Evolutionary conservation across 441 rosid species (phyloP), one percentile per base, ranked within the genome.

Genomic region (Croton laevigatus): DNA sequence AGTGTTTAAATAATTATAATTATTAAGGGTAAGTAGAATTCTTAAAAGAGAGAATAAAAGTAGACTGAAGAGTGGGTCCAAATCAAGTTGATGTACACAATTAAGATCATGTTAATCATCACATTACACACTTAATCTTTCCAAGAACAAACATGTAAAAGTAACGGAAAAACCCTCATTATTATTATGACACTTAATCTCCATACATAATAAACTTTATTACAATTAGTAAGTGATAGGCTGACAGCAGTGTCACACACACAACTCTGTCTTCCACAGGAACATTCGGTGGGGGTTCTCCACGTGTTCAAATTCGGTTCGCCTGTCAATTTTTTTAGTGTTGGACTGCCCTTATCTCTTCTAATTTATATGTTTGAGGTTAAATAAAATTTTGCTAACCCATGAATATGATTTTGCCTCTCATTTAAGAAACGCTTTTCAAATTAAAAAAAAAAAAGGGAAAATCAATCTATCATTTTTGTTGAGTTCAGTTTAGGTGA

Each of bases 181-280:
- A 73, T 78, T 76, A 73, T 78, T 76, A 81, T 54, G 86, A 81
- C 81, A 81, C 79, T 81, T 85, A 87, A 88, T 90, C 81, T 70
- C 82, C 83, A 77, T 44, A 46, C 49, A 59, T 27, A 27, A 27
- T 27, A 27, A 27, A 27, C 32, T 27, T 27, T 27, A 27, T 27
- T 27, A 27, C 32, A 27, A 27, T 27, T 27, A 70, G 65, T 53
- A 36, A 59, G 53, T 44, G 46, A 66, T 37, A 51, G 42, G 62
- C 52, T 64, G 53, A 61, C 63, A 68, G 45, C 65, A 42, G 70
- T 45, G 66, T 44, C 72, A 46, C 71, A 52, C 77, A 73, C 32
- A 27, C 32, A 72, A 45, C 23, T 46, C 62, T 57, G 69, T 69
- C 68, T 46, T 27, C 68, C 44, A 45, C 49, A 62, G 16, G 64